Evolutionary conservation across 2,329 filamentous ascomycete species (phyloP), one percentile per base, ranked within the genome.

Genomic region (Aspergillus fumigatiaffinis): DNA sequence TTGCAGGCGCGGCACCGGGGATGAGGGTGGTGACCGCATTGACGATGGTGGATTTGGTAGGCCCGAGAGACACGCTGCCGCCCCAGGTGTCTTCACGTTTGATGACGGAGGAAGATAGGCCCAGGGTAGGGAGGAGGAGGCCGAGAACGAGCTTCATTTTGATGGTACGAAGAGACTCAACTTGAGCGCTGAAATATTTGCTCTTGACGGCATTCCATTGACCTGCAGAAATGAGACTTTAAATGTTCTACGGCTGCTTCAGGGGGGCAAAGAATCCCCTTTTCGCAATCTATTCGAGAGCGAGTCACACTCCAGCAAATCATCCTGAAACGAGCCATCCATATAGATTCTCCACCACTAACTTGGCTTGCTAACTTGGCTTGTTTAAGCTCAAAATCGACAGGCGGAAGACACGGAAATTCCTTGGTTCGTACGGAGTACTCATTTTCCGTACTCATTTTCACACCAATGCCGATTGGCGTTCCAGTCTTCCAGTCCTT

Each of bases 11-110:
- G 1, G 63, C 58, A 23, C 76, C 76, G 1, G 76, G 76, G 38
- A 75, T 72, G n/a, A 78, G 57, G 5, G 71, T 76, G 7, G 76
- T 78, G 14, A 74, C 71, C 4, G 76, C 71, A 35, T 73, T 69
- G 61, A 73, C 60, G 54, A 77, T 78, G 47, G 69, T 71, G 5
- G 73, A 76, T 48, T 69, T 75, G 3, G 69, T 63, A 14, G 69
- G 72, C 28, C 74, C 73, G 3, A 76, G 69, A 8, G 73, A 76
- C 8, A 76, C 69, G 23, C 70, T 68, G 17, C 73, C 73, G 32
- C 74, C 75, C 73, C 73, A 76, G 32, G 59, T 67, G 47, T 76
- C 74, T 32, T 41, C 32, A 26, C 66, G 60, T 53, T 67, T 68
- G 52, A 50, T 23, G 10, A 51, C 21, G 10, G 52, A 48, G 38